A percentile compares a stretch with the other conserved stretches of the same genome.
Evolutionary conservation across 352 stramenopile species (phyloP).

Genomic region (Globisporangium abappressorium): DNA sequence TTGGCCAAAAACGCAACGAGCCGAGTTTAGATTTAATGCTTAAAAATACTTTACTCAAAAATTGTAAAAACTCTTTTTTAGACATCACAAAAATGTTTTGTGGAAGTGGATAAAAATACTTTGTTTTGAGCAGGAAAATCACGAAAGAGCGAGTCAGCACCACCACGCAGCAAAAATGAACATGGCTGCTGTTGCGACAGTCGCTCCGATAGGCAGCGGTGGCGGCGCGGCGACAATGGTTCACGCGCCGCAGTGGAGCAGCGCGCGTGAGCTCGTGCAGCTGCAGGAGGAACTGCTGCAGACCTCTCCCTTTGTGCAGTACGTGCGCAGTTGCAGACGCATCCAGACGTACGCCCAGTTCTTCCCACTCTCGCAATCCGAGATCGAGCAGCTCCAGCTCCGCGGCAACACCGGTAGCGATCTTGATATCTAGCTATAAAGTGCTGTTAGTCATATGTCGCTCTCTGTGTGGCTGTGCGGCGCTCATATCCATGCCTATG

Average conservation of each 20-base stretch:
- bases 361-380: constrained; percentile 38
- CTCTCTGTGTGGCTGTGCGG: constrained; percentile 3
- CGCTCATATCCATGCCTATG: neutral
- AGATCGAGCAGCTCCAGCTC: constrained; percentile 50
- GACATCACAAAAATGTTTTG: too few relatives aligned
- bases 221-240: neutral
- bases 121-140: too few relatives aligned
- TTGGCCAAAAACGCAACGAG: too few relatives aligned
- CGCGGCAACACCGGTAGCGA: constrained; percentile 61
- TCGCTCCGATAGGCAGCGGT: neutral
- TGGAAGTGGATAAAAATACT: too few relatives aligned
- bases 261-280: neutral
- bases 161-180: neutral
- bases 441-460: constrained; percentile 1
- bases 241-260: constrained; percentile 6
- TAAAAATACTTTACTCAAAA: too few relatives aligned
- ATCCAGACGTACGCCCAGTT: constrained; percentile 12
- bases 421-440: neutral
- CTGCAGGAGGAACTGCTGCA: constrained; percentile 1
- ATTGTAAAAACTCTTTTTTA: too few relatives aligned
- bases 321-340: constrained; percentile 3
- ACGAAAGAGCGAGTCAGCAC: neutral
- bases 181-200: neutral
- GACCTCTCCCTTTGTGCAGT: constrained; percentile 8
- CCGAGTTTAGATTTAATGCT: too few relatives aligned